These are phyloP conservation scores for Domatiomyces globalis DNA, from an alignment of 2,329 filamentous ascomycete species.

Conservation along the genomic window DNA sequence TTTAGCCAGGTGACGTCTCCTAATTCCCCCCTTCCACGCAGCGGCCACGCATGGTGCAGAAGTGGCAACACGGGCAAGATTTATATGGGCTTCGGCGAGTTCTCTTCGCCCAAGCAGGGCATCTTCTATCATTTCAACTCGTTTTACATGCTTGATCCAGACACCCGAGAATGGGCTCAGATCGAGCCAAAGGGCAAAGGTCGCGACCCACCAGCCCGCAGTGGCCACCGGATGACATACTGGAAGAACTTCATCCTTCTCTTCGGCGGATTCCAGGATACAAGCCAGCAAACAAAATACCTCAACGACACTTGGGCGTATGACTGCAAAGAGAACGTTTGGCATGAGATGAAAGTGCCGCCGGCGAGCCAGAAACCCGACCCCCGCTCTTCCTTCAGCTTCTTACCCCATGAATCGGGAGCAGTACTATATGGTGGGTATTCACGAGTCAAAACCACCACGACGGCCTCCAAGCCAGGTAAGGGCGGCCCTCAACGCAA, in stretches of 20 bases:
- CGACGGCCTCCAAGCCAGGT: constrained; percentile 43
- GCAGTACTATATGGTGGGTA: constrained; percentile 89
- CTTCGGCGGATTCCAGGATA: constrained; percentile 95
- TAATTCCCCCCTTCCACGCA: constrained; percentile 79
- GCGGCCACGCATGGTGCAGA: constrained; percentile 87
- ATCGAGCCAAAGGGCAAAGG: constrained; percentile 60
- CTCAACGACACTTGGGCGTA: constrained; percentile 90
- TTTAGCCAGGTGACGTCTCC: constrained; percentile 85
- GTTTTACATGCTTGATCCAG: constrained; percentile 85
- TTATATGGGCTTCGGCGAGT: constrained; percentile 88
- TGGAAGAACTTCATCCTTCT: constrained; percentile 95
- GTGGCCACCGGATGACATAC: constrained; percentile 89
- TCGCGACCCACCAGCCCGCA: constrained; percentile 67
- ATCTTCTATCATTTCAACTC: constrained; percentile 99
- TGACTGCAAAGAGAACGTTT: constrained; percentile 73
- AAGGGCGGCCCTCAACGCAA: constrained; percentile 47
- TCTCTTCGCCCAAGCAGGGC: constrained; percentile 89
- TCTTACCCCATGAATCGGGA: constrained; percentile 79
- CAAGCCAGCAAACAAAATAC: constrained; percentile 87
- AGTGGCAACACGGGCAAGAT: constrained; percentile 73
- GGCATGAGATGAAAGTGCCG: constrained; percentile 62
- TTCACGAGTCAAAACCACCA: constrained; percentile 68
- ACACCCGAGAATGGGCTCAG: constrained; percentile 75
- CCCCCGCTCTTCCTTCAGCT: constrained; percentile 76
- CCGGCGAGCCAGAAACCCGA: constrained; percentile 75